Percentiles rank a stretch among this genome's conserved stretches.
These are phyloP conservation scores for Isatis lusitanica DNA, from an alignment of 441 rosid genomes.

Conservation along the genomic window DNA sequence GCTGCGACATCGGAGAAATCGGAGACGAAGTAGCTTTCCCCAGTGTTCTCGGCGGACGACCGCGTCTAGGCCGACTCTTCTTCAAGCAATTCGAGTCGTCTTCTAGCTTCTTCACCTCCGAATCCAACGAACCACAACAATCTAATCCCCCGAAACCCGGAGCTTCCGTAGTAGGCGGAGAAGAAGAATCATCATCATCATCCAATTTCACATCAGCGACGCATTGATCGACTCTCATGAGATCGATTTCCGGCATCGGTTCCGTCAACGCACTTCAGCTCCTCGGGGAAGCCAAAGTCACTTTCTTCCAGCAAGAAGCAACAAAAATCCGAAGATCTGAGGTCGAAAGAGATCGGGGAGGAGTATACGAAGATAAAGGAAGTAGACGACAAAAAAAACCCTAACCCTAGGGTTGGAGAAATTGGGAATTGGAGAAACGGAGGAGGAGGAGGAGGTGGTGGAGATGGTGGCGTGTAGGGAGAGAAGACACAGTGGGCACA, in stretches of 20 bases:
- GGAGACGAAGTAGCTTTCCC: conserved; percentile 31
- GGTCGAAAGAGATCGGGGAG: no score
- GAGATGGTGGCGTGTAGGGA: conserved; percentile 36
- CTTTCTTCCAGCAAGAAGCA: background rate
- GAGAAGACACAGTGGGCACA: conserved; percentile 46
- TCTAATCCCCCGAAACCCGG: conserved; percentile 30
- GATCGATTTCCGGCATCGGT: conserved; percentile 40
- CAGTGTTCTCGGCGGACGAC: conserved; percentile 68
- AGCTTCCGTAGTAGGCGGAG: conserved; percentile 31
- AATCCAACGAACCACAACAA: conserved; percentile 15
- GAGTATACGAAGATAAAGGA: background rate
- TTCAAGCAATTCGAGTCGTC: conserved; percentile 28
- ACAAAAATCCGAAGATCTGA: conserved; percentile 6
- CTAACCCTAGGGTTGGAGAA: conserved; percentile 49
- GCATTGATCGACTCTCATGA: conserved; percentile 60
- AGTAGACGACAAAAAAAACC: background rate
- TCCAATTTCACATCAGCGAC: conserved; percentile 39
- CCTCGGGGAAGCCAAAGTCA: conserved; percentile 6
- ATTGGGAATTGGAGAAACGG: conserved; percentile 29
- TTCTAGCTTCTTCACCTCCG: conserved; percentile 24
- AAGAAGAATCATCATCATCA: conserved; percentile 26
- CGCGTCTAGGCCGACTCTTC: conserved; percentile 49
- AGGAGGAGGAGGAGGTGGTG: conserved; percentile 19
- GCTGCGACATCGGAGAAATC: conserved; percentile 14
- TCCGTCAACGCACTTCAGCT: conserved; percentile 28